Evolutionary conservation across 495 filamentous ascomycete genomes (phyloP).

Genomic region (Penicillium lividum): DNA sequence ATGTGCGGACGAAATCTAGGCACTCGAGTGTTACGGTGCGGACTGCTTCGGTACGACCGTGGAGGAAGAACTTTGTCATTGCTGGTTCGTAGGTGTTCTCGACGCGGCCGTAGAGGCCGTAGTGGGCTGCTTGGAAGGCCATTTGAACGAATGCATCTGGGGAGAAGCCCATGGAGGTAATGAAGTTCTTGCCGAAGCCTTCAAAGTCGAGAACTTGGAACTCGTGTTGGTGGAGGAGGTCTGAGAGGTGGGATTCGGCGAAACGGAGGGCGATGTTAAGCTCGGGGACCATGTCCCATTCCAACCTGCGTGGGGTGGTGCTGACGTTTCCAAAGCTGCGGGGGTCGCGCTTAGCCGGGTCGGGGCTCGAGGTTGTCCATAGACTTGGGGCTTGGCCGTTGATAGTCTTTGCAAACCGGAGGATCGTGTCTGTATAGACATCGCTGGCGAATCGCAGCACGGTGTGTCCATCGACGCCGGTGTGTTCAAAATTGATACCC

Average conservation of each 20-base stretch:
- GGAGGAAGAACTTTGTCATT: conserved; percentile 93
- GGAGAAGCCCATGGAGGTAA: conserved; percentile 94
- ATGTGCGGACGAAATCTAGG: conserved; percentile 84
- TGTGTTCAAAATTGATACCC: conserved; percentile 99
- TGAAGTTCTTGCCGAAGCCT: conserved; percentile 94
- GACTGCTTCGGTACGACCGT: conserved; percentile 93
- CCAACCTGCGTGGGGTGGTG: conserved; percentile 92
- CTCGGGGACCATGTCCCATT: conserved; percentile 97
- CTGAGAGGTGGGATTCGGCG: conserved; percentile 90
- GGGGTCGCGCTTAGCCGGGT: conserved; percentile 92
- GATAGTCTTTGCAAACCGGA: conserved; percentile 93
- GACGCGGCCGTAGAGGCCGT: conserved; percentile 89
- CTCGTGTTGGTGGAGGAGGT: conserved; percentile 95
- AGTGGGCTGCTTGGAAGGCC: conserved; percentile 99
- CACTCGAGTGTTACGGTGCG: conserved; percentile 80
- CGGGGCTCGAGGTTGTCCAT: conserved; percentile 88
- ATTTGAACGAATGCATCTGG: conserved; percentile 98
- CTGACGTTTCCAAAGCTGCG: conserved; percentile 91
- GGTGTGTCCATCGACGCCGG: conserved; percentile 96
- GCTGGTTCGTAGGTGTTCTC: conserved; percentile 97
- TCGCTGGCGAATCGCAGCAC: conserved; percentile 95
- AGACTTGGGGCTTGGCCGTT: conserved; percentile 90
- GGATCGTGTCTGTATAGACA: conserved; percentile 96
- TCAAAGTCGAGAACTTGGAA: conserved; percentile 89
- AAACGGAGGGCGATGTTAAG: conserved; percentile 89